These are phyloP conservation scores for Wickerhamiella lipophila DNA, from an alignment of 805 yeast genomes.

Conservation along the genomic window DNA sequence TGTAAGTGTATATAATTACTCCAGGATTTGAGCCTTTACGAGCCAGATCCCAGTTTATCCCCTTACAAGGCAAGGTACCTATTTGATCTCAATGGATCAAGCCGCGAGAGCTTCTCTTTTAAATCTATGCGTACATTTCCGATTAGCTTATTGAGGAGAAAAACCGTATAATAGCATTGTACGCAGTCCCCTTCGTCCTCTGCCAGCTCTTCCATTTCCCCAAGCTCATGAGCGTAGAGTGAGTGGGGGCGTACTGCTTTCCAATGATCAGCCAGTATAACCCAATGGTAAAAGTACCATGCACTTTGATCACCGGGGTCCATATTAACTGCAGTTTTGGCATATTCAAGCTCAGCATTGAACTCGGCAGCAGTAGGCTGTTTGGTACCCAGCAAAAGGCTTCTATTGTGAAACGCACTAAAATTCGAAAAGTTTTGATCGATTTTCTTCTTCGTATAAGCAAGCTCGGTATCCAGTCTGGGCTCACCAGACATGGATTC, in stretches of 20 bases:
- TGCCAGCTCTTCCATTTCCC: constrained; percentile 47
- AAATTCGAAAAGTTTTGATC: constrained; percentile 79
- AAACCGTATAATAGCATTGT: constrained; percentile 53
- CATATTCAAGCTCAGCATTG: constrained; percentile 46
- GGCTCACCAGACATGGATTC: constrained; percentile 20
- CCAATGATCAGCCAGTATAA: constrained; percentile 33
- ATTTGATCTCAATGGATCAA: constrained; percentile 23
- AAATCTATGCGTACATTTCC: constrained; percentile 11
- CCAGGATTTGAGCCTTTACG: no score
- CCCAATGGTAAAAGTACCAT: constrained; percentile 84
- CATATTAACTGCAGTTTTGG: constrained; percentile 76
- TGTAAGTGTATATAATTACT: no score
- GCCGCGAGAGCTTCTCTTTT: constrained; percentile 25
- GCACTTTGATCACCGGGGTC: constrained; percentile 91
- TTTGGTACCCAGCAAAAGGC: constrained; percentile 46
- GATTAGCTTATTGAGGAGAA: constrained; percentile 9
- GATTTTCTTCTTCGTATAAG: constrained; percentile 66
- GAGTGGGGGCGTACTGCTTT: constrained; percentile 26
- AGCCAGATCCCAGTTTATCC: no score
- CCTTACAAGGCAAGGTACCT: constrained; percentile 17
- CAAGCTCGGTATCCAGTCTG: constrained; percentile 43
- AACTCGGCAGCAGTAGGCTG: constrained; percentile 26
- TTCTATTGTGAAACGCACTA: constrained; percentile 90
- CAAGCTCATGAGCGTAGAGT: constrained; percentile 36
- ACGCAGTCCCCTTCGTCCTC: constrained; percentile 60